Conservation (phyloP, 805 yeast species). For the Tetrapisispora taiwanensis region DNA sequence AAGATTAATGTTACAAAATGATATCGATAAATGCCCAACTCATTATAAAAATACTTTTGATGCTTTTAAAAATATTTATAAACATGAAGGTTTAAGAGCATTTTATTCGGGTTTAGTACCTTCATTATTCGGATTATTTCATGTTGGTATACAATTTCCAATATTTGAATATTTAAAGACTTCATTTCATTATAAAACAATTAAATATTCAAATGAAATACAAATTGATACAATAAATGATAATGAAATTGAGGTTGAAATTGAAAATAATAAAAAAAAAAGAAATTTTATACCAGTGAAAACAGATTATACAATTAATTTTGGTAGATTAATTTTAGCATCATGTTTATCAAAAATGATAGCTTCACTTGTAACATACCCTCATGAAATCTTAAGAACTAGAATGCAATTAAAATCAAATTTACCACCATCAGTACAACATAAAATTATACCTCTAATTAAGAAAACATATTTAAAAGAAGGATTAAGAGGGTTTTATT, state of each 20-base stretch:
- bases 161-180: slow-evolving; percentile 73
- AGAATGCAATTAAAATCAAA: slow-evolving; percentile 59
- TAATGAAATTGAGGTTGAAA: neutral
- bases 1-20: slow-evolving; percentile 76
- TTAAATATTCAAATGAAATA: neutral
- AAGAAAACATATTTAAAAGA: slow-evolving; percentile 38
- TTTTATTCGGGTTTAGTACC: slow-evolving; percentile 88
- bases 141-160: slow-evolving; percentile 95
- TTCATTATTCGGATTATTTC: slow-evolving; percentile 79
- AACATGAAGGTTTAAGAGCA: slow-evolving; percentile 66
- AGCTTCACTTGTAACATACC: slow-evolving; percentile 83
- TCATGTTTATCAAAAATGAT: slow-evolving; percentile 77
- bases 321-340: slow-evolving; percentile 46
- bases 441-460: slow-evolving; percentile 20
- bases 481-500: slow-evolving; percentile 75
- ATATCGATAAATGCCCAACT: slow-evolving; percentile 18
- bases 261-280: too few species aligned
- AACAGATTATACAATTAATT: slow-evolving; percentile 14
- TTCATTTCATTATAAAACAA: slow-evolving; percentile 31
- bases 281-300: neutral
- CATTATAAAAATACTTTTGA: slow-evolving; percentile 63
- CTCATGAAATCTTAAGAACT: slow-evolving; percentile 90
- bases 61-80: slow-evolving; percentile 72
- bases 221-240: neutral
- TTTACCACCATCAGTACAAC: slow-evolving; percentile 18